These are phyloP conservation scores for Pelargonium myrrhifolium DNA, from an alignment of 441 rosid species.

Conservation along the genomic window DNA sequence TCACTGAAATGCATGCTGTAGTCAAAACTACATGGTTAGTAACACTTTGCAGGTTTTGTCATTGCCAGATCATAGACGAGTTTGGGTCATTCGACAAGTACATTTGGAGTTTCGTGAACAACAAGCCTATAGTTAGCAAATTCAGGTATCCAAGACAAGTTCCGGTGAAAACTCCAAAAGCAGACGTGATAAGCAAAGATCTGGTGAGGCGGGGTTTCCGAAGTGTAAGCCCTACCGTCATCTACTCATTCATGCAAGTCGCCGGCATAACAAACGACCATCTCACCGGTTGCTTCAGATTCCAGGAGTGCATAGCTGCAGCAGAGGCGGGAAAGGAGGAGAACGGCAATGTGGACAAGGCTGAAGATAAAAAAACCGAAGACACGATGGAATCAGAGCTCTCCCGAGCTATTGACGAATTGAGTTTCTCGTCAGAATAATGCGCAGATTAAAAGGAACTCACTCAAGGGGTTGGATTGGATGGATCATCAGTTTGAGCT, in stretches of 20 bases:
- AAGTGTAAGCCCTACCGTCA: slow-evolving; percentile 70
- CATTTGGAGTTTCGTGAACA: slow-evolving; percentile 81
- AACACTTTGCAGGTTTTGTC: slow-evolving; percentile 38
- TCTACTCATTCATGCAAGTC: slow-evolving; percentile 82
- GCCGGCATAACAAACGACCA: slow-evolving; percentile 75
- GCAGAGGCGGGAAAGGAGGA: slow-evolving; percentile 44
- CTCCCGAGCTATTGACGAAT: slow-evolving; percentile 39
- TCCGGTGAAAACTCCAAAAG: slow-evolving; percentile 75
- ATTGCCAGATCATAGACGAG: slow-evolving; percentile 67
- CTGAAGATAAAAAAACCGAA: slow-evolving; percentile 17
- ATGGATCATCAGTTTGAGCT: too few species aligned
- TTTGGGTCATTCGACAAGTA: slow-evolving; percentile 79
- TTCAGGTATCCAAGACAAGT: slow-evolving; percentile 77
- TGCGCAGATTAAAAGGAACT: background rate
- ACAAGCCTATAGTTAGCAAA: slow-evolving; percentile 62
- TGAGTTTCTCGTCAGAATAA: slow-evolving; percentile 43
- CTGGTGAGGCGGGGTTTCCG: slow-evolving; percentile 84
- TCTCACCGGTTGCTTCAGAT: slow-evolving; percentile 72
- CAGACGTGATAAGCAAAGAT: slow-evolving; percentile 82
- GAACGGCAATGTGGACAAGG: slow-evolving; percentile 18
- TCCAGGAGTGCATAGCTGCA: slow-evolving; percentile 53
- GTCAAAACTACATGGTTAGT: slow-evolving; percentile 24
- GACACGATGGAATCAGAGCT: slow-evolving; percentile 28
- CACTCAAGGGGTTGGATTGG: too few species aligned
- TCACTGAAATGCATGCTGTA: slow-evolving; percentile 4